These are phyloP conservation scores for Quercus parvula DNA, from an alignment of 306 rosid genomes.

Conservation along the genomic window DNA sequence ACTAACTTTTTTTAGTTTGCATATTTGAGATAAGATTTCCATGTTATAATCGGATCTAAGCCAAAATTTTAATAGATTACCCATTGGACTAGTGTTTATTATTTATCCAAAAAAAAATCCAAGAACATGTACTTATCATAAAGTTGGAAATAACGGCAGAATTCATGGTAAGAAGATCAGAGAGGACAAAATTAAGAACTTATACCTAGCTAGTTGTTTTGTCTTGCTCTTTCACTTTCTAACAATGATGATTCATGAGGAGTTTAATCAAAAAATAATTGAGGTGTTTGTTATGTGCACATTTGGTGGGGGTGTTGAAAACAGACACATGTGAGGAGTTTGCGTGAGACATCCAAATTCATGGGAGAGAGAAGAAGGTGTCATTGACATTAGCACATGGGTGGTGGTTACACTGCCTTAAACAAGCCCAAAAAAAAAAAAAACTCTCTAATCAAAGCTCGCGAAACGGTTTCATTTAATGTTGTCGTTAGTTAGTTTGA, in stretches of 20 bases:
- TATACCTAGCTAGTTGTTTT: neutral
- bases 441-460: neutral
- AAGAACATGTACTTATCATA: neutral
- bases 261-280: neutral
- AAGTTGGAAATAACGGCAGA: neutral
- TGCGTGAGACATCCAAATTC: neutral
- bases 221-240: neutral
- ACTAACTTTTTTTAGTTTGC: too few relatives aligned
- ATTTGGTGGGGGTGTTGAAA: constrained; percentile 12
- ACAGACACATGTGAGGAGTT: constrained; percentile 3
- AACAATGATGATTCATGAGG: constrained; percentile 5
- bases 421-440: neutral
- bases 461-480: neutral
- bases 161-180: neutral
- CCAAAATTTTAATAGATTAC: neutral
- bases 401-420: constrained; percentile 17
- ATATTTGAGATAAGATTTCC: neutral
- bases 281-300: neutral
- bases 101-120: too few relatives aligned
- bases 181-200: neutral
- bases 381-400: constrained; percentile 17
- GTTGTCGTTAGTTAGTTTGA: neutral
- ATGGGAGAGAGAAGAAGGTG: neutral
- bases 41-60: neutral
- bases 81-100: too few relatives aligned